phyloP scores from a whole-genome alignment of 2,329 filamentous ascomycete species.

The Lecanosticta acicola region DNA sequence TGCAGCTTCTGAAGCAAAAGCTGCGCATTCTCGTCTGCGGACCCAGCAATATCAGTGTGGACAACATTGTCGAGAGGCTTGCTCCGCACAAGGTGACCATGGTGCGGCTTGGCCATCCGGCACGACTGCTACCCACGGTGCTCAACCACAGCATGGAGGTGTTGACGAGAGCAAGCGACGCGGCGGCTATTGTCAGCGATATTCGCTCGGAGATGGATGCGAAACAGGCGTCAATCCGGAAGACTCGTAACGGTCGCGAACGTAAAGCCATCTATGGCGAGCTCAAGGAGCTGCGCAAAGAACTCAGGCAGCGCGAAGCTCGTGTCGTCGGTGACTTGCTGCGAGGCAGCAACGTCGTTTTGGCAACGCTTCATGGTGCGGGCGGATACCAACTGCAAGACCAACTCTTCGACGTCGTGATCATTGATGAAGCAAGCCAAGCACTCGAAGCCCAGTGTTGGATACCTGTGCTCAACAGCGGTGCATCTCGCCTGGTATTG shows the following conservation, averaged over 20 bases:
- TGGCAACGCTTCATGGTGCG: constrained; percentile 87
- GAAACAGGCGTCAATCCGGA: constrained; percentile 82
- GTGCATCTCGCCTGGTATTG: constrained; percentile 73
- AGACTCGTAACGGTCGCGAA: constrained; percentile 76
- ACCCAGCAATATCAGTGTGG: constrained; percentile 92
- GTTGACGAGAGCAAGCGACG: constrained; percentile 82
- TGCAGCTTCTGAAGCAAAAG: constrained; percentile 73
- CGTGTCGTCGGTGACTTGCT: constrained; percentile 74
- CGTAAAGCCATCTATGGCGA: constrained; percentile 77
- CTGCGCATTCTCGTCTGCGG: constrained; percentile 85
- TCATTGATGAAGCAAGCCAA: constrained; percentile 94
- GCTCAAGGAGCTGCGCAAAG: constrained; percentile 76
- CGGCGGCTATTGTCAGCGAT: constrained; percentile 81
- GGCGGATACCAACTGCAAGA: constrained; percentile 76
- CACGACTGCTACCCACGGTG: constrained; percentile 80
- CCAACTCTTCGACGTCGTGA: constrained; percentile 83
- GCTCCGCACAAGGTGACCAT: constrained; percentile 80
- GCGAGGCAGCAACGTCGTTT: constrained; percentile 72
- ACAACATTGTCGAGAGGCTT: constrained; percentile 94
- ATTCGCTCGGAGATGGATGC: constrained; percentile 88
- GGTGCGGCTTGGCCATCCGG: constrained; percentile 85
- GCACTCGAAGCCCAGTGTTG: constrained; percentile 95
- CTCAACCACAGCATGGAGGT: constrained; percentile 86
- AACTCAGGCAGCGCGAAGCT: constrained; percentile 73
- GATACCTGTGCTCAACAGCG: constrained; percentile 69